These are phyloP conservation scores for Alternaria solani DNA, from an alignment of 2,329 filamentous ascomycete species.

Conservation along the genomic window DNA sequence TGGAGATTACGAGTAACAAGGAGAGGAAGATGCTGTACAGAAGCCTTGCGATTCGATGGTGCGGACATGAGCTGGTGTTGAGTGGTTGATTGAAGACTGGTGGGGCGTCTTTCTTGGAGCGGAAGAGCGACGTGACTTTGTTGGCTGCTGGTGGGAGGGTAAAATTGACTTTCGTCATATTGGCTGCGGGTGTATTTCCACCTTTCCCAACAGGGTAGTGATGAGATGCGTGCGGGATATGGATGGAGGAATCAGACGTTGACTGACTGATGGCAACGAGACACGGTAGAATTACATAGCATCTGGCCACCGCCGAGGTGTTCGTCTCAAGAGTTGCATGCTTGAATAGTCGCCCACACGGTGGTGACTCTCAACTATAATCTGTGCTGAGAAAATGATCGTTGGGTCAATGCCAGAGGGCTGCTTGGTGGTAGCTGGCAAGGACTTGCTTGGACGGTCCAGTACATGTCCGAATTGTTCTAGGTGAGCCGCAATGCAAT, in stretches of 20 bases:
- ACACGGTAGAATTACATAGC: conserved; percentile 33
- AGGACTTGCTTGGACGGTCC: conserved; percentile 33
- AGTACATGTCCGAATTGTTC: conserved; percentile 26
- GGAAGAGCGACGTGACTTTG: conserved; percentile 25
- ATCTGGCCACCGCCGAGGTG: conserved; percentile 4
- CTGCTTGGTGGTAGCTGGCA: conserved; percentile 21
- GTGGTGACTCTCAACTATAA: conserved; percentile 32
- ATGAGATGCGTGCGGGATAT: background rate
- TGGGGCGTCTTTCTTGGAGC: conserved; percentile 15
- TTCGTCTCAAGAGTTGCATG: conserved; percentile 14
- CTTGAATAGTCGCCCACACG: conserved; percentile 31
- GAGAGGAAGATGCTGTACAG: conserved; percentile 31
- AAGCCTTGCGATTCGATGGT: conserved; percentile 31
- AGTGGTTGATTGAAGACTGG: conserved; percentile 19
- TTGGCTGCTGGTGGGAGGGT: conserved; percentile 15
- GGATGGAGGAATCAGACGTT: background rate
- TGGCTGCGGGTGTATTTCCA: background rate
- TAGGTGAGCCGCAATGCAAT: conserved; percentile 29
- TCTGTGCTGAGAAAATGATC: conserved; percentile 12
- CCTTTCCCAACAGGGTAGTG: background rate
- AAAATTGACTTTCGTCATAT: conserved; percentile 23
- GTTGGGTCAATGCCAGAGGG: conserved; percentile 42
- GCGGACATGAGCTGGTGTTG: conserved; percentile 19
- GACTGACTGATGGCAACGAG: conserved; percentile 2
- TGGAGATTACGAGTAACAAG: conserved; percentile 28